Percentiles rank a stretch among this genome's conserved stretches.
Evolutionary conservation across 345 rosid species (phyloP).

Genomic region (Triadica sebifera): DNA sequence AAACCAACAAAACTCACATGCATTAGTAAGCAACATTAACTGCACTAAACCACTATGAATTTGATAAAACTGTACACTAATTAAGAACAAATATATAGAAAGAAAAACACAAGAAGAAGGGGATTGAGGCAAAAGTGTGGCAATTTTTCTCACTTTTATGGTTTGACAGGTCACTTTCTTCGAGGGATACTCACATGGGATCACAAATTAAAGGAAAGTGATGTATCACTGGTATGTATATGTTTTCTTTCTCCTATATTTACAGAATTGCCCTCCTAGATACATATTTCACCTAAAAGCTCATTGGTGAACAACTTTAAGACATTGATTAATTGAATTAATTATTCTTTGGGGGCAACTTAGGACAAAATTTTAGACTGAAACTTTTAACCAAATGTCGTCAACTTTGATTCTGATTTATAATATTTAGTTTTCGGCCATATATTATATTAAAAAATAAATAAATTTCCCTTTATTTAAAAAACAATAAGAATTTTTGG

Average conservation of each 20-base stretch:
- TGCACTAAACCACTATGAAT: background rate
- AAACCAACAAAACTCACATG: background rate
- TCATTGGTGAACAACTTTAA: background rate
- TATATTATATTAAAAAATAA: too few species aligned
- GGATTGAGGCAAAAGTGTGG: constrained; percentile 30
- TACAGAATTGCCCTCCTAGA: constrained; percentile 16
- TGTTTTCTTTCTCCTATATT: background rate
- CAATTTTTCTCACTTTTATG: constrained; percentile 28
- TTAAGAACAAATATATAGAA: background rate
- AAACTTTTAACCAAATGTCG: constrained; percentile 1
- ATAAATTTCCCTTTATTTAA: background rate
- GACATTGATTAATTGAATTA: background rate
- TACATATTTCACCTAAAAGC: background rate
- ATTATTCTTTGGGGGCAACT: background rate
- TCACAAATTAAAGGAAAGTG: constrained; percentile 43
- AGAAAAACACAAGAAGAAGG: constrained; percentile 4
- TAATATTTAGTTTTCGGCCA: constrained; percentile 1
- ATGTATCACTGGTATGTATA: constrained; percentile 22
- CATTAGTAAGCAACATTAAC: background rate
- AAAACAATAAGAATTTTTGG: background rate
- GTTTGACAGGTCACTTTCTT: constrained; percentile 43
- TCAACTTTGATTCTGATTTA: background rate
- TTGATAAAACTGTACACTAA: background rate
- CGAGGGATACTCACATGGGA: constrained; percentile 62
- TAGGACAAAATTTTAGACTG: background rate